Conservation (phyloP, 495 filamentous ascomycete species). For the Xylona heveae region DNA sequence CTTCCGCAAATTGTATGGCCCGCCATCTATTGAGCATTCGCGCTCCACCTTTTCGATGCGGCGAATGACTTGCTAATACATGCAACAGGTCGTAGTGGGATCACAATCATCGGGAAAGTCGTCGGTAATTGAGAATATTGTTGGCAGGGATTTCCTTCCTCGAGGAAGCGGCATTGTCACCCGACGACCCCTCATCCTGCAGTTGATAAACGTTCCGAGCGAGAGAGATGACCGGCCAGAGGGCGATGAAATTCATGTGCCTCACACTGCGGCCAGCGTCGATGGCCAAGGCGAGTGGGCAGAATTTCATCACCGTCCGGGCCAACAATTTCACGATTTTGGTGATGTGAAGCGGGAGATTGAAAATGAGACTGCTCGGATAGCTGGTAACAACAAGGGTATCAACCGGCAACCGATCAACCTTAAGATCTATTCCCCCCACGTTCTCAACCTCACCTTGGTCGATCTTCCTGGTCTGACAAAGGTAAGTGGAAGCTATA, state of each 20-base stretch:
- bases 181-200: slow-evolving; percentile 77
- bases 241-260: slow-evolving; percentile 37
- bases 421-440: slow-evolving; percentile 93
- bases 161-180: slow-evolving; percentile 95
- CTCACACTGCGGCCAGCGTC: slow-evolving; percentile 47
- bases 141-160: slow-evolving; percentile 90
- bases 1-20: slow-evolving; percentile 84
- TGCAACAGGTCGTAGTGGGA: slow-evolving; percentile 74
- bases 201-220: slow-evolving; percentile 91
- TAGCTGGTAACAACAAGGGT: slow-evolving; percentile 94
- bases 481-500: slow-evolving; percentile 36
- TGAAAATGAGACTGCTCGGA: slow-evolving; percentile 84
- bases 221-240: slow-evolving; percentile 51
- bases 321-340: slow-evolving; percentile 83
- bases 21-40: slow-evolving; percentile 6
- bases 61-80: background rate
- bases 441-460: slow-evolving; percentile 88
- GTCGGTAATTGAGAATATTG: slow-evolving; percentile 98
- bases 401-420: slow-evolving; percentile 97
- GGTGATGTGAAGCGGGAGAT: slow-evolving; percentile 86
- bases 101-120: slow-evolving; percentile 98
- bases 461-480: slow-evolving; percentile 93
- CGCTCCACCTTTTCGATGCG: background rate
- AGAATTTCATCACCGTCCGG: slow-evolving; percentile 87
- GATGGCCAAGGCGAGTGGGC: slow-evolving; percentile 72